Percentiles rank a stretch among this genome's conserved stretches.
Evolutionary conservation across 495 filamentous ascomycete genomes (phyloP).

Genomic region (Chaetomium cochliodes): DNA sequence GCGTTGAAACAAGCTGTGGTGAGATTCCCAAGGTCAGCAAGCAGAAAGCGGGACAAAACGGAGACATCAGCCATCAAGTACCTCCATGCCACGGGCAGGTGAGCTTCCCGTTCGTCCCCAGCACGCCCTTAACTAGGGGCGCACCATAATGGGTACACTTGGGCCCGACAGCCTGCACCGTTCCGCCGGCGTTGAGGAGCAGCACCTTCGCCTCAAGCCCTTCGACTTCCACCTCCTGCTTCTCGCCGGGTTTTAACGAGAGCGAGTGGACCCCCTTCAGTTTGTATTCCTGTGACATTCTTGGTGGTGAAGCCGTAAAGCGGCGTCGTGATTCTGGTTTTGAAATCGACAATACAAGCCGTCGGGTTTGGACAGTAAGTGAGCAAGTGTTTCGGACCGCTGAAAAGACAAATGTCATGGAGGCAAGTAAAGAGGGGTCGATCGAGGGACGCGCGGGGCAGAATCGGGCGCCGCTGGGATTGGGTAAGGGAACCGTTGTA

Average conservation of each 20-base stretch:
- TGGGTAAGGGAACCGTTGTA: not conserved
- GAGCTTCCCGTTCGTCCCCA: constrained; percentile 76
- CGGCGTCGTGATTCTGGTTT: not conserved
- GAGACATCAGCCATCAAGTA: constrained; percentile 39
- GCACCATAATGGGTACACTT: constrained; percentile 94
- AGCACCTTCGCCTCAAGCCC: constrained; percentile 85
- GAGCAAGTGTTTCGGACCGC: not conserved
- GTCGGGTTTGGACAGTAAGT: not conserved
- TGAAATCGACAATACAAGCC: not conserved
- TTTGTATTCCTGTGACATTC: constrained; percentile 72
- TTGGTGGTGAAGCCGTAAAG: constrained; percentile 1
- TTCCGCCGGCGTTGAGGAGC: constrained; percentile 70
- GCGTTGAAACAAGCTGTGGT: constrained; percentile 82
- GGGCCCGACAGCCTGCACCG: constrained; percentile 74
- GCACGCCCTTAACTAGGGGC: constrained; percentile 77
- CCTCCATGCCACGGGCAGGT: constrained; percentile 97
- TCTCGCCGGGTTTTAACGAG: constrained; percentile 72
- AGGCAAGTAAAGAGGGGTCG: not conserved
- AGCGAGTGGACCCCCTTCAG: constrained; percentile 75
- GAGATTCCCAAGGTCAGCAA: constrained; percentile 5
- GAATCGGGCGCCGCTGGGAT: not conserved
- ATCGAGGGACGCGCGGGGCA: not conserved
- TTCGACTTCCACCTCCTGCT: constrained; percentile 85
- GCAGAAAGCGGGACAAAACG: not conserved
- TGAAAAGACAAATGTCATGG: not conserved